Evolutionary conservation across 139 green algal species (phyloP), one percentile per base, ranked within the genome.

Genomic region (Chlamydomonas sp.): DNA sequence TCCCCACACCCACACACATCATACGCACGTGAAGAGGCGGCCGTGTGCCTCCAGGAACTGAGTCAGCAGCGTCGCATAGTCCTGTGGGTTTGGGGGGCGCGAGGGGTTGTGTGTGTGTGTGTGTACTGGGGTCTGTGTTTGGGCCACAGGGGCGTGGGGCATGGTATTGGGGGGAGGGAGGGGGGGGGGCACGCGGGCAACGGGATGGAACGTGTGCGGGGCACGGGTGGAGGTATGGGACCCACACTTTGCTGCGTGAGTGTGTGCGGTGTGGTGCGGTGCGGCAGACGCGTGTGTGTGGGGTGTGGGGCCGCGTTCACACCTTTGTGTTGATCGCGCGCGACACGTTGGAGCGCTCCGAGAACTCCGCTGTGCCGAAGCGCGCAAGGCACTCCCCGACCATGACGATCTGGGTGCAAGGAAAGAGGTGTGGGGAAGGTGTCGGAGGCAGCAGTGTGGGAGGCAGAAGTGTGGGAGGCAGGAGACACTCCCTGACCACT

Each of bases 241-340:
- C n/a, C n/a, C n/a, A n/a, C n/a, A n/a, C n/a, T n/a, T n/a, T n/a
- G n/a, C n/a, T n/a, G n/a, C n/a, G n/a, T n/a, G n/a, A n/a, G n/a
- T n/a, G n/a, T n/a, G n/a, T n/a, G n/a, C n/a, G n/a, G n/a, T n/a
- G n/a, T n/a, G n/a, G n/a, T n/a, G n/a, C n/a, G n/a, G n/a, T n/a
- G n/a, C n/a, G n/a, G n/a, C n/a, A n/a, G n/a, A n/a, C n/a, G n/a
- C n/a, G n/a, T n/a, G n/a, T n/a, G n/a, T n/a, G n/a, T n/a, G n/a
- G n/a, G n/a, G n/a, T n/a, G n/a, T n/a, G n/a, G n/a, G n/a, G n/a
- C n/a, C n/a, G n/a, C n/a, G n/a, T n/a, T n/a, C n/a, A n/a, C n/a
- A n/a, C n/a, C 31, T 71, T 71, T 13, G 65, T 71, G 65, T 61
- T 71, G 43, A 71, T 71, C 6, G 65, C 65, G 39, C 65, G 65